Base-by-base conservation (phyloP, 139 green algal species). In the Diplosphaera chodatii region DNA sequence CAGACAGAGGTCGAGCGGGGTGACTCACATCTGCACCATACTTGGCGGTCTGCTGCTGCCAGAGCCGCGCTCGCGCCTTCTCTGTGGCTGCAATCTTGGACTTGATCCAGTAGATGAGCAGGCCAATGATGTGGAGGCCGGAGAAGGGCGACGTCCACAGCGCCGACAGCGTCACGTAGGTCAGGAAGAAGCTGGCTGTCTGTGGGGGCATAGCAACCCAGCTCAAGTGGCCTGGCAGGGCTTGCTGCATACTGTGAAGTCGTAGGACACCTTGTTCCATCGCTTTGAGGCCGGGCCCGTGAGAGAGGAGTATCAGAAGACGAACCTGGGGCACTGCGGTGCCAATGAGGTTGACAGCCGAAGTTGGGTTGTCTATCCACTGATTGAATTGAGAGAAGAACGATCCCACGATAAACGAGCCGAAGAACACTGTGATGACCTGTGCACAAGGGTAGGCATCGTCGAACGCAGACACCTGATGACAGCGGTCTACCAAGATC, bases 171-270 rank as follows among this genome's bases (percentile, higher is more conserved):
- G 33, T 66, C 67, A 93, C 78, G 77, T 86, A 94, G 20, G 77
- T 78, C 33, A 87, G 83, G 79, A 93, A 94, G 79, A 94, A 93
- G 67, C 80, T 83, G 29, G 86, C 81, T 1, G 83, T 86, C 77
- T 93, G 87, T 18, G 16, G n/a, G n/a, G n/a, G n/a, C n/a, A n/a
- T n/a, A n/a, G n/a, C n/a, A n/a, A n/a, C n/a, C n/a, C n/a, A n/a
- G n/a, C n/a, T n/a, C n/a, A n/a, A n/a, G n/a, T n/a, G n/a, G n/a
- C n/a, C n/a, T n/a, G n/a, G n/a, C n/a, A n/a, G n/a, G n/a, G n/a
- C n/a, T n/a, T n/a, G n/a, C n/a, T n/a, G n/a, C n/a, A n/a, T n/a
- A n/a, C n/a, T n/a, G n/a, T n/a, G n/a, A n/a, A n/a, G n/a, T n/a
- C n/a, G n/a, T n/a, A n/a, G n/a, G n/a, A n/a, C n/a, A n/a, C n/a